Base-by-base conservation (phyloP, 768 basidiomycete species). In the Polyporus arcularius region DNA sequence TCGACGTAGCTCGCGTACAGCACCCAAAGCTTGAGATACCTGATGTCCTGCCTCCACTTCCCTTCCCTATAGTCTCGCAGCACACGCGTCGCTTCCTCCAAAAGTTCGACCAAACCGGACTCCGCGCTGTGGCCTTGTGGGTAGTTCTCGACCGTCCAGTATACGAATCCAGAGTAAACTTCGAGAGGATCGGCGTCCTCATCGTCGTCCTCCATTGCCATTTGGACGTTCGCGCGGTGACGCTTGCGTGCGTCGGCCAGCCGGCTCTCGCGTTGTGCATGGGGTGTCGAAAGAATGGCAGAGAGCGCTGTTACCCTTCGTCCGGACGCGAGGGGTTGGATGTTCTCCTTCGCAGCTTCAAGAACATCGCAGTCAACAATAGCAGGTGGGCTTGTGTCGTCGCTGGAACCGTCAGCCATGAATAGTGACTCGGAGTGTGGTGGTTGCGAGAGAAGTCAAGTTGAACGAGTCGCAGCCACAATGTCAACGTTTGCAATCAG, bases 141-240 rank as follows among this genome's bases (percentile, higher is more conserved):
- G 70, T 98, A 96, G 72, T 93, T 94, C 72, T 96, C 94, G 45
- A 95, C 76, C 0, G 92, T 95, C 92, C 96, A 98, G 53, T 90
- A 83, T 53, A 98, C 89, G 65, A 98, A 87, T 61, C 82, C 81
- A 68, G 85, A 87, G 67, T 95, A 96, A 1, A 92, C 89, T 62
- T 96, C 94, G 41, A 98, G 79, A 0, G 92, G 86, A 68, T 94
- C 92, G 30, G 53, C 62, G 57, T 84, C 85, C 47, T 88, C 87
- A 40, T 93, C 91, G 39, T 94, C 94, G 57, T 84, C 81, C 58
- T 81, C 75, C n/a, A 92, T 68, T 0, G 89, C 86, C 10, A 90
- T 69, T 66, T 88, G 83, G 15, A 91, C 84, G 60, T 92, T 91
- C 51, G 89, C 80, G 12, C 89, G 83, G 21, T 89, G 83, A 26